Evolutionary conservation across 495 filamentous ascomycete species (phyloP).

Genomic region (Annulohypoxylon maeteangense): DNA sequence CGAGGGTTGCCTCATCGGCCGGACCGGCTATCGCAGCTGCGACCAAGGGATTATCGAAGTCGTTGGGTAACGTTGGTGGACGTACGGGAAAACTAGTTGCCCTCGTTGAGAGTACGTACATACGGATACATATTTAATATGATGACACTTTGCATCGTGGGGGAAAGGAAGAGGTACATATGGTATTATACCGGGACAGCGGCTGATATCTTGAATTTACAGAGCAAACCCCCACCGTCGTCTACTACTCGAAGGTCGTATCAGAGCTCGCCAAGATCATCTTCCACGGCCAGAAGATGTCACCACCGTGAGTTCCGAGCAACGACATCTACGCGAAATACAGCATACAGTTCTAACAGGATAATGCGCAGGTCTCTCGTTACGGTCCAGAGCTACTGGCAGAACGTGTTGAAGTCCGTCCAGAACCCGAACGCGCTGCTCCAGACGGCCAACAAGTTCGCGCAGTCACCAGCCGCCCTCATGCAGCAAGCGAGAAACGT

Average conservation of each 20-base stretch:
- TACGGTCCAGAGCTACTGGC: conserved; percentile 89
- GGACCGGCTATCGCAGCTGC: conserved; percentile 79
- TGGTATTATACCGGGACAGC: conserved; percentile 23
- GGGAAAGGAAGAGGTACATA: neutral
- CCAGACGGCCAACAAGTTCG: conserved; percentile 49
- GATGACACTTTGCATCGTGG: neutral
- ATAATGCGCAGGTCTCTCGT: conserved; percentile 68
- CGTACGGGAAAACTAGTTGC: conserved; percentile 82
- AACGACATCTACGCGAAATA: neutral
- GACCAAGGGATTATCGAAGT: conserved; percentile 69
- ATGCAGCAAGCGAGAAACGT: conserved; percentile 75
- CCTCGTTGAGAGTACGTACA: conserved; percentile 84
- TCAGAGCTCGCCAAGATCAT: conserved; percentile 88
- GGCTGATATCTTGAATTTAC: conserved; percentile 43
- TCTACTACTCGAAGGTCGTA: conserved; percentile 92
- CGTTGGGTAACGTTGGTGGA: conserved; percentile 82
- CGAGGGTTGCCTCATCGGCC: conserved; percentile 81
- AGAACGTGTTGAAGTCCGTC: conserved; percentile 72
- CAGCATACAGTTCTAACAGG: conserved; percentile 43
- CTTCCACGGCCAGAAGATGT: conserved; percentile 89
- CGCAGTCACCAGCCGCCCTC: conserved; percentile 54
- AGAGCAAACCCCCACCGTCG: conserved; percentile 85
- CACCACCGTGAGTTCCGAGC: conserved; percentile 80
- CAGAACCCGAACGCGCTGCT: conserved; percentile 69
- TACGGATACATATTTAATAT: neutral